These are phyloP conservation scores for Wickerhamomyces subpelliculosus DNA, from an alignment of 805 yeast species.

Conservation along the genomic window DNA sequence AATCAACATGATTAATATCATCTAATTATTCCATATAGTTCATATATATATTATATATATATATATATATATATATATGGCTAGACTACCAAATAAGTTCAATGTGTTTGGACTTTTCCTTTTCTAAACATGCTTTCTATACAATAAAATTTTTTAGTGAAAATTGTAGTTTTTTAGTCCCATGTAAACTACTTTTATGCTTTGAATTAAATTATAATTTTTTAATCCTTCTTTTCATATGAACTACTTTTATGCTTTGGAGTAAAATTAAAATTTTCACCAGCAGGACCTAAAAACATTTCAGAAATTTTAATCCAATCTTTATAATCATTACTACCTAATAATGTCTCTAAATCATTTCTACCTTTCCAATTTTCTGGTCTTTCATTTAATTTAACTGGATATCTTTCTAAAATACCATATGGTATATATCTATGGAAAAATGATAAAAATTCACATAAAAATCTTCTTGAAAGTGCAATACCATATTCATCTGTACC, in stretches of 20 bases:
- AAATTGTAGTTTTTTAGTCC: too few species aligned
- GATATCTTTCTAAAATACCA: constrained; percentile 83
- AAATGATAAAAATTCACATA: constrained; percentile 92
- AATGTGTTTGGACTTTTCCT: too few species aligned
- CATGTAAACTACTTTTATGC: too few species aligned
- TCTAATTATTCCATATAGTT: too few species aligned
- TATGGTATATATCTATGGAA: constrained; percentile 93
- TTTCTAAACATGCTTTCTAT: too few species aligned
- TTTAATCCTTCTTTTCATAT: constrained; percentile 33
- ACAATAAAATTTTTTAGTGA: too few species aligned
- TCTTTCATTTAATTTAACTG: constrained; percentile 86
- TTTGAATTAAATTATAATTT: too few species aligned
- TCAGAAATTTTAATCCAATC: constrained; percentile 97
- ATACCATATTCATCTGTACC: constrained; percentile 96
- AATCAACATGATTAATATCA: too few species aligned
- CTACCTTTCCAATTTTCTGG: constrained; percentile 94
- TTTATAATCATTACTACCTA: constrained; percentile 76
- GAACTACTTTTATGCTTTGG: constrained; percentile 97
- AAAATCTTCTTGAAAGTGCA: constrained; percentile 75
- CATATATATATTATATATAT: too few species aligned
- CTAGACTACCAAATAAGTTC: too few species aligned
- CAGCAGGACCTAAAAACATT: constrained; percentile 87
- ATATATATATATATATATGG: too few species aligned
- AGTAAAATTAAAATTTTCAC: constrained; percentile 64
- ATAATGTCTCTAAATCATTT: constrained; percentile 82